Percentiles rank a stretch among this genome's conserved stretches.
Evolutionary conservation across 257 asterid species (phyloP).

Genomic region (Ilex asprella): DNA sequence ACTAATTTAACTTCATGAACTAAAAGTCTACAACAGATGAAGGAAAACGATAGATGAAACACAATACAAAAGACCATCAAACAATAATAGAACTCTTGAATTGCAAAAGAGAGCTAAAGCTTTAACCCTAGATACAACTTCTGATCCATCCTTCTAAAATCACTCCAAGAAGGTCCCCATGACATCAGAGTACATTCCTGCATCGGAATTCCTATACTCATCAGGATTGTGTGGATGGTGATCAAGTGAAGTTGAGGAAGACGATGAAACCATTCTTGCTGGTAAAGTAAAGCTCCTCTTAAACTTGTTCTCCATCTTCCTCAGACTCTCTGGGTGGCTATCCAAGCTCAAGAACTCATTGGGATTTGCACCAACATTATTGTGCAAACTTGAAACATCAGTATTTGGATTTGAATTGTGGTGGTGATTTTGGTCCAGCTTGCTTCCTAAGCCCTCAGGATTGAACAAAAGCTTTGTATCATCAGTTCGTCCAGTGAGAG

Average conservation of each 20-base stretch:
- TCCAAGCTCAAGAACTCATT: slow-evolving; percentile 82
- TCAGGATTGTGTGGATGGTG: slow-evolving; percentile 54
- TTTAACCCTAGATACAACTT: too few relatives aligned
- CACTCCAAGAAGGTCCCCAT: slow-evolving; percentile 92
- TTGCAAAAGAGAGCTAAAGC: too few relatives aligned
- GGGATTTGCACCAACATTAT: slow-evolving; percentile 20
- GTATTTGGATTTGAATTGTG: slow-evolving; percentile 21
- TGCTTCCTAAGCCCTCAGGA: slow-evolving; percentile 45
- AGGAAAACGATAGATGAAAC: too few relatives aligned
- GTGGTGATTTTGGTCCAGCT: slow-evolving; percentile 26
- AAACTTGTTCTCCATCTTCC: slow-evolving; percentile 67
- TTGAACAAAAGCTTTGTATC: slow-evolving; percentile 71
- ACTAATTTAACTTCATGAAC: too few relatives aligned
- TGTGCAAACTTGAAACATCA: slow-evolving; percentile 34
- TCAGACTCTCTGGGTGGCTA: slow-evolving; percentile 32
- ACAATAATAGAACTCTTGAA: too few relatives aligned
- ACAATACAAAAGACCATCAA: too few relatives aligned
- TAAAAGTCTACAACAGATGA: too few relatives aligned
- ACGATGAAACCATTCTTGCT: slow-evolving; percentile 68
- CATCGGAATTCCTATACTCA: slow-evolving; percentile 54
- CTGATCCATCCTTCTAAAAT: neutral
- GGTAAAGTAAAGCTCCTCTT: slow-evolving; percentile 88
- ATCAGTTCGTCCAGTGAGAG: slow-evolving; percentile 62
- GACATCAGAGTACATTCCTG: slow-evolving; percentile 74
- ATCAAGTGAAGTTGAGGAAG: slow-evolving; percentile 69